Conservation (phyloP, 2,329 filamentous ascomycete genomes). For the Davidsoniella australis region DNA sequence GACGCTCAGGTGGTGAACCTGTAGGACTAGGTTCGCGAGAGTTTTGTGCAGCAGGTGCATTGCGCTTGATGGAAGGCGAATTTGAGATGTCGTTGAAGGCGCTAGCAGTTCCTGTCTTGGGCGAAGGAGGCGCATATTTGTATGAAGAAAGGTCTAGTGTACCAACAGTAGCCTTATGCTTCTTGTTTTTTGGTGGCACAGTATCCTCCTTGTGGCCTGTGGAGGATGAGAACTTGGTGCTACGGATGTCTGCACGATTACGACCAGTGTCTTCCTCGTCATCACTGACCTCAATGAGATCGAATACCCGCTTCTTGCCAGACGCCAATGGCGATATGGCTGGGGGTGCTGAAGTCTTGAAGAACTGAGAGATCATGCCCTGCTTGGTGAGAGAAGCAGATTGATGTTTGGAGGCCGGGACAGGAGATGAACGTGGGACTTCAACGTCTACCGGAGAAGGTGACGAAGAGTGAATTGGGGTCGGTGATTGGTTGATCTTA, state of each 20-base stretch:
- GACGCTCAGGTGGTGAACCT: background rate
- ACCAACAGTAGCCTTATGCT: conserved; percentile 4
- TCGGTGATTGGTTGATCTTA: conserved; percentile 6
- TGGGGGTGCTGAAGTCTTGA: conserved; percentile 6
- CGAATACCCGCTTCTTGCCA: conserved; percentile 12
- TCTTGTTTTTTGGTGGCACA: background rate
- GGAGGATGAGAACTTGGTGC: conserved; percentile 31
- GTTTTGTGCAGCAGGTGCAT: background rate
- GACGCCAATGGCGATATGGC: background rate
- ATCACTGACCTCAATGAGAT: conserved; percentile 21
- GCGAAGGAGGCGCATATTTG: conserved; percentile 10
- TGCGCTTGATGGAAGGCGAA: background rate
- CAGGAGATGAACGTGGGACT: conserved; percentile 79
- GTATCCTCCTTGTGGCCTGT: background rate
- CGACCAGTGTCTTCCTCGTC: conserved; percentile 41
- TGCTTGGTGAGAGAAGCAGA: conserved; percentile 17
- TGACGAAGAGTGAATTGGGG: conserved; percentile 24
- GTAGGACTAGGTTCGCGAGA: background rate
- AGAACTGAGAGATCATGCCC: conserved; percentile 20
- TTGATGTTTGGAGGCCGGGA: background rate
- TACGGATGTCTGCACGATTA: conserved; percentile 43
- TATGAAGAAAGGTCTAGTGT: conserved; percentile 8
- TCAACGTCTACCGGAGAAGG: conserved; percentile 37
- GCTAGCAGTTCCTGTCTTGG: conserved; percentile 3
- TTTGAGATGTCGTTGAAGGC: conserved; percentile 2